Conservation (phyloP, 176 grass and related monocot species). For the Juncus inflexus region DNA sequence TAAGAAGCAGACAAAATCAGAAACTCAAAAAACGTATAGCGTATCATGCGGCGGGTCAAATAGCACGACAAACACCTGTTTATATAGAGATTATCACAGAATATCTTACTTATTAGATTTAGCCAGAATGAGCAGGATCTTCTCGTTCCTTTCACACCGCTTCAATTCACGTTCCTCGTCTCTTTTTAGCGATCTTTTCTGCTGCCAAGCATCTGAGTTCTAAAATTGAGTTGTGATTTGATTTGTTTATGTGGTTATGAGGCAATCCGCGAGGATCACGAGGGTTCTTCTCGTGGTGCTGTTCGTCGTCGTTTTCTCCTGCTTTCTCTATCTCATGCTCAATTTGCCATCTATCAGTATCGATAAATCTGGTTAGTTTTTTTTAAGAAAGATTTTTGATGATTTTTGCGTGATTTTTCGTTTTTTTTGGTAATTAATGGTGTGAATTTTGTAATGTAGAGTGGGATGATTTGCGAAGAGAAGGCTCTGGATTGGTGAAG, state of each 20-base stretch:
- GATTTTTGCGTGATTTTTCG: background rate
- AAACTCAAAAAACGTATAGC: no score
- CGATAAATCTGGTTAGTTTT: constrained; percentile 9
- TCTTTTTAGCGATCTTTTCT: background rate
- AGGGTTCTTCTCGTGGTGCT: constrained; percentile 22
- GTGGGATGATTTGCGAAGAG: constrained; percentile 19
- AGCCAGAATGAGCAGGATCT: no score
- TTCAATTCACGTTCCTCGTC: background rate
- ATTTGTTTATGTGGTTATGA: constrained; percentile 15
- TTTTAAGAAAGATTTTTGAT: no score
- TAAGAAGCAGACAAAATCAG: no score
- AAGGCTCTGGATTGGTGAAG: constrained; percentile 27
- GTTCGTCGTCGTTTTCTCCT: constrained; percentile 16
- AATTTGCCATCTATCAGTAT: constrained; percentile 20
- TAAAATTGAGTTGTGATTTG: constrained; percentile 4
- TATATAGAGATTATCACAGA: no score
- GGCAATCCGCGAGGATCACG: background rate
- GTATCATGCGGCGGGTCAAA: no score
- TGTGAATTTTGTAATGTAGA: constrained; percentile 24
- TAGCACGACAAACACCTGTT: no score
- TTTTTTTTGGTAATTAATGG: background rate
- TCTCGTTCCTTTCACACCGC: no score
- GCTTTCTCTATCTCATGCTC: constrained; percentile 18
- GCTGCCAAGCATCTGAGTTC: no score
- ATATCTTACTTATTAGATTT: no score